Percentiles rank a stretch among this genome's conserved stretches.
Conservation (phyloP, 2,329 filamentous ascomycete genomes). For the Fusarium newnesense region DNA sequence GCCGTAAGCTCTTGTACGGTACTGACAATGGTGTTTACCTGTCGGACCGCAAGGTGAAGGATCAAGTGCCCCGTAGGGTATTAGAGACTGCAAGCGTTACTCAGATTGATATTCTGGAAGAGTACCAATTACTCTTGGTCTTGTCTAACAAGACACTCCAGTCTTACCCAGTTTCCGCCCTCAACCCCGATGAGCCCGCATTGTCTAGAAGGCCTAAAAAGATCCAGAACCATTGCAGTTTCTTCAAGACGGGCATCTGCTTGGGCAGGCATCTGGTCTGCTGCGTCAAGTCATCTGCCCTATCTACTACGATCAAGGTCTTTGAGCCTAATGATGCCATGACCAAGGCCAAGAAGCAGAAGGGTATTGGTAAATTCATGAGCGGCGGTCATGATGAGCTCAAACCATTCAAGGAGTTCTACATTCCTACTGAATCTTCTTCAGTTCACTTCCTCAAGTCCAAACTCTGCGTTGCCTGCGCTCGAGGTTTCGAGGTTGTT, state of each 20-base stretch:
- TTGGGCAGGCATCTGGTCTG: constrained; percentile 94
- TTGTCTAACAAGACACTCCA: constrained; percentile 92
- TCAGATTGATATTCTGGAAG: constrained; percentile 95
- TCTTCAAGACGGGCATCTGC: constrained; percentile 98
- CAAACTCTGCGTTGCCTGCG: constrained; percentile 95
- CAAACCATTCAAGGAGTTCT: constrained; percentile 98
- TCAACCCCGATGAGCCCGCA: constrained; percentile 85
- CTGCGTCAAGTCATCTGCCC: constrained; percentile 91
- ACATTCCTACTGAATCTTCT: constrained; percentile 97
- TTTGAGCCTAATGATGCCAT: constrained; percentile 97
- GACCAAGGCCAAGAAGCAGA: constrained; percentile 94
- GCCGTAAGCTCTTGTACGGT: constrained; percentile 91
- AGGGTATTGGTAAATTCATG: constrained; percentile 95
- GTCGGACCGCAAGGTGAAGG: constrained; percentile 89
- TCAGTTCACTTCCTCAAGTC: constrained; percentile 98
- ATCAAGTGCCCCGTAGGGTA: constrained; percentile 81
- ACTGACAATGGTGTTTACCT: constrained; percentile 95
- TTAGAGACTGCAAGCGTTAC: constrained; percentile 89
- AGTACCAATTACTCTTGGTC: constrained; percentile 91
- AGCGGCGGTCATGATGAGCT: constrained; percentile 91
- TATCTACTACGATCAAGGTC: constrained; percentile 98
- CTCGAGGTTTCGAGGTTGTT: constrained; percentile 96
- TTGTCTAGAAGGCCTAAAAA: constrained; percentile 90
- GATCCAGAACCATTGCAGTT: constrained; percentile 96
- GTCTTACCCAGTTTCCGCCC: constrained; percentile 86